Evolutionary conservation across 176 grass and related monocot species (phyloP).

Genomic region (Puya raimondii): DNA sequence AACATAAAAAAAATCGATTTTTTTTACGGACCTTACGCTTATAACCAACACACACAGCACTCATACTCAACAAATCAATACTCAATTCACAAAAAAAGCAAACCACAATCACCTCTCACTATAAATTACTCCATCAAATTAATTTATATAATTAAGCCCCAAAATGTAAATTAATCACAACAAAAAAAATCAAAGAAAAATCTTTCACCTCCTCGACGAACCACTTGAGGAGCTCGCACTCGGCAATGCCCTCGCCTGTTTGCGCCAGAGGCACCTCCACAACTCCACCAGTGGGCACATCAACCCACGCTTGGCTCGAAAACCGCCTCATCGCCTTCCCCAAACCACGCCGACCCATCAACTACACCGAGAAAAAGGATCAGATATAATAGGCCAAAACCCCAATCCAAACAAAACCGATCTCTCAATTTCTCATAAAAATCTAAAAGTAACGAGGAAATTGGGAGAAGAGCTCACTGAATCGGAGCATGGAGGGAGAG

Average conservation of each 20-base stretch:
- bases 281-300: constrained; percentile 14
- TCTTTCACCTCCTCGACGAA: constrained; percentile 56
- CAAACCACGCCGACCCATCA: not conserved
- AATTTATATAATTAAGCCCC: no score
- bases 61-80: no score
- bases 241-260: constrained; percentile 91
- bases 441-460: not conserved
- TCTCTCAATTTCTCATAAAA: not conserved
- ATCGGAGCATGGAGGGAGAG: not conserved
- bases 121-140: no score
- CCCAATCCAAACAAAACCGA: not conserved
- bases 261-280: constrained; percentile 83
- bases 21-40: no score
- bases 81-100: no score
- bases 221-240: constrained; percentile 93
- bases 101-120: no score
- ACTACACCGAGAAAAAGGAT: not conserved
- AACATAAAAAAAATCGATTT: no score
- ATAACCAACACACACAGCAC: no score
- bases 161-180: not conserved
- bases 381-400: not conserved
- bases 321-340: constrained; percentile 22
- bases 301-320: constrained; percentile 24
- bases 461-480: not conserved
- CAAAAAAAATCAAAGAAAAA: not conserved